Base-by-base conservation (phyloP, 805 yeast species). In the Barnettozyma wickerhamii region DNA sequence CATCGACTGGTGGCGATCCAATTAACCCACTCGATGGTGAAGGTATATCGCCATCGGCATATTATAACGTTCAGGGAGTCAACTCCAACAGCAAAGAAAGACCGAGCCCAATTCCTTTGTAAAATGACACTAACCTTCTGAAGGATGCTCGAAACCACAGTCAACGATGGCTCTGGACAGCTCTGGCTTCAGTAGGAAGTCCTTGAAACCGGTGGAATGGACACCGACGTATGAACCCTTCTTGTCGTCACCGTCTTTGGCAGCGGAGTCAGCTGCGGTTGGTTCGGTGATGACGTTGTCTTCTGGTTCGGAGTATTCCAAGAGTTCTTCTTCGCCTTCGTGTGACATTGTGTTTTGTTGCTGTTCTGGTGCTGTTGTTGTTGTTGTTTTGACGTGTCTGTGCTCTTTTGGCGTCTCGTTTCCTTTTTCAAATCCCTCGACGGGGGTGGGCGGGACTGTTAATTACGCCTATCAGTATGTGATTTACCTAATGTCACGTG, bases 61-160 rank as follows among this genome's bases (percentile, higher is more conserved):
- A n/a, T n/a, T n/a, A n/a, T n/a, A n/a, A n/a, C n/a, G n/a, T n/a
- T n/a, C n/a, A n/a, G n/a, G n/a, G n/a, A n/a, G n/a, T n/a, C n/a
- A n/a, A n/a, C n/a, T n/a, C n/a, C n/a, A n/a, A n/a, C n/a, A n/a
- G n/a, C n/a, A n/a, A n/a, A n/a, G n/a, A n/a, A n/a, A n/a, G n/a
- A n/a, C n/a, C n/a, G n/a, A 21, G 14, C 34, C n/a, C 37, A 17
- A 17, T 19, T 34, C 37, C 20, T 9, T 13, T n/a, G 14, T 29
- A 20, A n/a, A 29, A 33, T 6, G 27, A 24, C 29, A 82, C 93
- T 77, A 71, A 85, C 93, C 95, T 83, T 91, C 99, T 52, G 96
- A 88, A 52, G 99, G 99, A 73, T 91, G 99, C 74, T 91, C 99
- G 64, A 91, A 91, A 75, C 99, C 99, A 75, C 97, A 89, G 70